Evolutionary conservation across 2,329 filamentous ascomycete genomes (phyloP).

Genomic region (Diaporthe ilicicola): DNA sequence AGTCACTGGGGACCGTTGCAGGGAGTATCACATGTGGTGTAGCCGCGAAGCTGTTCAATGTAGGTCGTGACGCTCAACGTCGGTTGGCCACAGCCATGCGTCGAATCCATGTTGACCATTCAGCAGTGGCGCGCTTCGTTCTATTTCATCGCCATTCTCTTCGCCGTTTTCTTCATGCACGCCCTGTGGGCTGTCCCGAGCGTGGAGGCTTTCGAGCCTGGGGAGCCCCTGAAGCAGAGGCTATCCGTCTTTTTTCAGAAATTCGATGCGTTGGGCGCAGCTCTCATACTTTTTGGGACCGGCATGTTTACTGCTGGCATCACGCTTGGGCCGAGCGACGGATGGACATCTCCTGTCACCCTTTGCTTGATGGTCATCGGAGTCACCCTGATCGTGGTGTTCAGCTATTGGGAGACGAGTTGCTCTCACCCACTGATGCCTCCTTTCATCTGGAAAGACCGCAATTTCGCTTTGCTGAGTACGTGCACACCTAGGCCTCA

Average conservation of each 20-base stretch:
- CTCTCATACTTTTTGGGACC: conserved; percentile 70
- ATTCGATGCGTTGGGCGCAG: conserved; percentile 69
- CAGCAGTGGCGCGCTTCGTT: conserved; percentile 68
- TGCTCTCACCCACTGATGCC: conserved; percentile 60
- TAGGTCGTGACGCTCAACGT: background rate
- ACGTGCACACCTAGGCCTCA: background rate
- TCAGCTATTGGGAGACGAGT: conserved; percentile 70
- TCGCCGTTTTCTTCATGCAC: conserved; percentile 64
- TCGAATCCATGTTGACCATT: background rate
- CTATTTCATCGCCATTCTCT: conserved; percentile 70
- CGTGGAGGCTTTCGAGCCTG: conserved; percentile 53
- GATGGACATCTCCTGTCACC: conserved; percentile 70
- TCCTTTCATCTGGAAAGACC: conserved; percentile 65
- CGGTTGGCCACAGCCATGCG: background rate
- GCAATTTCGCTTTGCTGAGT: conserved; percentile 69
- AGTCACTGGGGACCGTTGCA: conserved; percentile 50
- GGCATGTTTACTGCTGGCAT: conserved; percentile 71
- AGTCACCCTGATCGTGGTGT: conserved; percentile 60
- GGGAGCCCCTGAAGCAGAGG: conserved; percentile 49
- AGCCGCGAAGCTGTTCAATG: conserved; percentile 64
- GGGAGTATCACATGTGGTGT: conserved; percentile 68
- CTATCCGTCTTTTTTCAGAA: conserved; percentile 54
- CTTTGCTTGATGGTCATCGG: conserved; percentile 70
- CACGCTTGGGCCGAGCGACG: conserved; percentile 64
- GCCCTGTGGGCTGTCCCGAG: conserved; percentile 70